phyloP scores from a whole-genome alignment of 495 filamentous ascomycete genomes.

The Penicillium alfredii region DNA sequence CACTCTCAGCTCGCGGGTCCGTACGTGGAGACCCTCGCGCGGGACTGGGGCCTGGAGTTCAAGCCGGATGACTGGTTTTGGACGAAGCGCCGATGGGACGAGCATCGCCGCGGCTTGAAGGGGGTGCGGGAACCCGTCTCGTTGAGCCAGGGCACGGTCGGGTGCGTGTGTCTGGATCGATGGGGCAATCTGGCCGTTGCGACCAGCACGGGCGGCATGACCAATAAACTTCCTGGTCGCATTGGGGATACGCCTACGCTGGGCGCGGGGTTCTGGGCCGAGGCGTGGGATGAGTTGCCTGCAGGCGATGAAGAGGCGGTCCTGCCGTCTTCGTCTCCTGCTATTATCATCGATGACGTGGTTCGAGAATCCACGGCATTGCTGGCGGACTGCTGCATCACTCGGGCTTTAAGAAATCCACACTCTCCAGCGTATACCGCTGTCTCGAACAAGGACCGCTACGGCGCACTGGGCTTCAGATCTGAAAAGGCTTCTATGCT shows the following conservation, averaged over 20 bases:
- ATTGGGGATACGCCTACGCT: slow-evolving; percentile 85
- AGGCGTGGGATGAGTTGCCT: slow-evolving; percentile 58
- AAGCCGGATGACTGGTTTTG: slow-evolving; percentile 70
- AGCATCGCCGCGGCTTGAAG: slow-evolving; percentile 64
- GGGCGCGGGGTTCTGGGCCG: slow-evolving; percentile 87
- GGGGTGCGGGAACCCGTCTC: slow-evolving; percentile 28
- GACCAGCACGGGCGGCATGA: slow-evolving; percentile 82
- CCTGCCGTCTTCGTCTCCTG: neutral
- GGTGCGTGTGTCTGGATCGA: slow-evolving; percentile 71
- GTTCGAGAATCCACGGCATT: slow-evolving; percentile 4
- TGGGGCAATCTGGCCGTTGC: slow-evolving; percentile 69
- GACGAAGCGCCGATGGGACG: slow-evolving; percentile 74
- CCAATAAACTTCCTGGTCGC: slow-evolving; percentile 79
- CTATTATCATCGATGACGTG: neutral
- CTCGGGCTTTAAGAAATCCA: slow-evolving; percentile 23
- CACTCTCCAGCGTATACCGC: slow-evolving; percentile 6
- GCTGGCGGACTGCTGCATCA: slow-evolving; percentile 52
- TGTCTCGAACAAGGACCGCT: neutral
- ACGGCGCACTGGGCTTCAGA: neutral
- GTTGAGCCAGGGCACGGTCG: slow-evolving; percentile 72
- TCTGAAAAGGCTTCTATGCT: slow-evolving; percentile 2
- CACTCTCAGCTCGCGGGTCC: slow-evolving; percentile 64
- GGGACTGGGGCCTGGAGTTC: slow-evolving; percentile 61
- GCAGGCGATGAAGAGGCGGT: too few species aligned
- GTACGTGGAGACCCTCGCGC: slow-evolving; percentile 61